A percentile compares a stretch with the other conserved stretches of the same genome.
Evolutionary conservation across 108 stramenopile genomes (phyloP).

Genomic region (Thalassiosira profunda): DNA sequence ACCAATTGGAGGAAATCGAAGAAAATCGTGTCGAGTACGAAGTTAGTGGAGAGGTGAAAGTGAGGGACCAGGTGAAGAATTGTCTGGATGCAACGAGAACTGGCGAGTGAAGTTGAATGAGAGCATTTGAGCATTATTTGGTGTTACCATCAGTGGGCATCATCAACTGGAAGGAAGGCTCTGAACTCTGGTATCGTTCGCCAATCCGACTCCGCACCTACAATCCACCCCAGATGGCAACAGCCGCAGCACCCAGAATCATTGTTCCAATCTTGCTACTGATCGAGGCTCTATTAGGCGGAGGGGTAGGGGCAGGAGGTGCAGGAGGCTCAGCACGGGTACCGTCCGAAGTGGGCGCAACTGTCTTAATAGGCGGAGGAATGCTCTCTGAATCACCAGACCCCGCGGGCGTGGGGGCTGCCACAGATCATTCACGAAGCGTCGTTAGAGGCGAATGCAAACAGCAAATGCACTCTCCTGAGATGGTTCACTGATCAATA

Average conservation of each 20-base stretch:
- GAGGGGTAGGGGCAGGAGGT: not conserved
- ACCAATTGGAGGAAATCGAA: conserved; percentile 65
- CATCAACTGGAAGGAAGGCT: not conserved
- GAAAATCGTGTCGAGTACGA: conserved; percentile 51
- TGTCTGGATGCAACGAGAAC: not conserved
- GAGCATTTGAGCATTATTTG: not conserved
- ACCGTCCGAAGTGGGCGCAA: too few species aligned
- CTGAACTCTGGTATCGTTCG: not conserved
- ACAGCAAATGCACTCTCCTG: too few species aligned
- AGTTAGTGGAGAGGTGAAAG: conserved; percentile 26
- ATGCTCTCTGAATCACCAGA: too few species aligned
- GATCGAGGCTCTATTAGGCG: not conserved
- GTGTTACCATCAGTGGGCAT: not conserved
- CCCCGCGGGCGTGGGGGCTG: not conserved
- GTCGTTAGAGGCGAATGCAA: not conserved
- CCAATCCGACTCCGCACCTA: not conserved
- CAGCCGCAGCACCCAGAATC: not conserved
- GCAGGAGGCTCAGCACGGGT: not conserved
- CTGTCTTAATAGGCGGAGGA: not conserved
- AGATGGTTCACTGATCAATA: too few species aligned
- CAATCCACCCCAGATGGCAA: not conserved
- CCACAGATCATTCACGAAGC: not conserved
- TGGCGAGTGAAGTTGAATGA: conserved; percentile 15
- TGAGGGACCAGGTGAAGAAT: conserved; percentile 30
- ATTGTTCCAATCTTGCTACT: not conserved